A percentile compares a stretch with the other conserved stretches of the same genome.
Evolutionary conservation across 2,329 filamentous ascomycete genomes (phyloP).

Genomic region (Calonectria honghensis): DNA sequence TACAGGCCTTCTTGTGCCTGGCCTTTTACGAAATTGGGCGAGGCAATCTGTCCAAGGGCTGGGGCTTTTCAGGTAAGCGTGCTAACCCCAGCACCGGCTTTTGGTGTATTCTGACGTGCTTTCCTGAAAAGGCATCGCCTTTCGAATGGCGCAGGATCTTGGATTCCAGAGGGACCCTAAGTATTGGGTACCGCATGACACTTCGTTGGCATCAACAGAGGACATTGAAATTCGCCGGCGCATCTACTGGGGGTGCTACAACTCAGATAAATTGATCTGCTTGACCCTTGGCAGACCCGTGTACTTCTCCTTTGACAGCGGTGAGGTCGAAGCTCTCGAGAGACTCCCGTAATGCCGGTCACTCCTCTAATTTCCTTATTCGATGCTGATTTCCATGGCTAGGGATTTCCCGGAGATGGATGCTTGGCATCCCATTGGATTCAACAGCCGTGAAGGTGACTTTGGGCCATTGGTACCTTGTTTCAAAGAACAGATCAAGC

Average conservation of each 20-base stretch:
- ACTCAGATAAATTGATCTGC: constrained; percentile 54
- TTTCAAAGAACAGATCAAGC: constrained; percentile 21
- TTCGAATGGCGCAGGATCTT: constrained; percentile 56
- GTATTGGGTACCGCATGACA: constrained; percentile 43
- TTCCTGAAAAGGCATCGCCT: constrained; percentile 53
- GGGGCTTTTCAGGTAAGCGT: constrained; percentile 52
- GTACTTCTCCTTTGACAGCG: constrained; percentile 41
- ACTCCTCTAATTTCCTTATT: neutral
- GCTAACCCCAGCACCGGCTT: neutral
- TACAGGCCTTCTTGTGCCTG: constrained; percentile 54
- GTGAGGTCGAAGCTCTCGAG: constrained; percentile 36
- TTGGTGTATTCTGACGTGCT: neutral
- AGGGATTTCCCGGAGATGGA: constrained; percentile 30
- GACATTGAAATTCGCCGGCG: constrained; percentile 54
- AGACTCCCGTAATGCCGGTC: constrained; percentile 22
- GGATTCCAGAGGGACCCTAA: constrained; percentile 40
- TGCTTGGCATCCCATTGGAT: constrained; percentile 5
- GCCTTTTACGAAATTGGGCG: constrained; percentile 55
- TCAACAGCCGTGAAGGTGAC: neutral
- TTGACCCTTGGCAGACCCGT: constrained; percentile 44
- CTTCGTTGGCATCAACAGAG: constrained; percentile 45
- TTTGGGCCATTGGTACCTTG: constrained; percentile 19
- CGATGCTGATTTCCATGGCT: neutral
- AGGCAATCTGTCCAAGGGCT: constrained; percentile 55
- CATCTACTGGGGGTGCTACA: constrained; percentile 57